phyloP scores from a whole-genome alignment of 148 eudicot genomes.

The Amaranthus palmeri region DNA sequence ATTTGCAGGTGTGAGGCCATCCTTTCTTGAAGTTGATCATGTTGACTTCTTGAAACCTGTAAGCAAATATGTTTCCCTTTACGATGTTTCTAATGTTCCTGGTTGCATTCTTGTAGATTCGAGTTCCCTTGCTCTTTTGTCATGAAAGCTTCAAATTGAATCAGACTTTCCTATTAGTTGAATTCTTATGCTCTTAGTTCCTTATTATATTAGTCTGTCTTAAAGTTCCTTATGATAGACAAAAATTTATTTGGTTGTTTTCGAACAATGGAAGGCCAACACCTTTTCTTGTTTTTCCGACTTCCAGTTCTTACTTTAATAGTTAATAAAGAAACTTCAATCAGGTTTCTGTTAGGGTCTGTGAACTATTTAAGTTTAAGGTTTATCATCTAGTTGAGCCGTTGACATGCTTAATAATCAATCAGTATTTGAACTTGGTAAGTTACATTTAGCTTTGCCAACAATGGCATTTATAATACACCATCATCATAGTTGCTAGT shows the following conservation, averaged over 20 bases:
- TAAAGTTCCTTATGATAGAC: neutral
- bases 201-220: neutral
- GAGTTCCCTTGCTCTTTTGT: neutral
- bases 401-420: neutral
- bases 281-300: neutral
- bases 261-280: neutral
- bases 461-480: neutral
- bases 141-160: neutral
- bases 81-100: neutral
- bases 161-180: neutral
- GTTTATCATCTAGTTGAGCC: neutral
- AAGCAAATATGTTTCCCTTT: slow-evolving; percentile 23
- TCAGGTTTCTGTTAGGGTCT: neutral
- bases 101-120: neutral
- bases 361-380: neutral
- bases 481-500: neutral
- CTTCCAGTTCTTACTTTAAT: neutral
- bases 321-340: neutral
- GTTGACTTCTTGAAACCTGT: slow-evolving; percentile 94
- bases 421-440: neutral
- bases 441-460: neutral
- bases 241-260: slow-evolving; percentile 12
- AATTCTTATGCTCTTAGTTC: neutral
- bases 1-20: slow-evolving; percentile 84
- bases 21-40: slow-evolving; percentile 92